These are phyloP conservation scores for Simmondsia chinensis DNA, from an alignment of 148 eudicot genomes.

Conservation along the genomic window DNA sequence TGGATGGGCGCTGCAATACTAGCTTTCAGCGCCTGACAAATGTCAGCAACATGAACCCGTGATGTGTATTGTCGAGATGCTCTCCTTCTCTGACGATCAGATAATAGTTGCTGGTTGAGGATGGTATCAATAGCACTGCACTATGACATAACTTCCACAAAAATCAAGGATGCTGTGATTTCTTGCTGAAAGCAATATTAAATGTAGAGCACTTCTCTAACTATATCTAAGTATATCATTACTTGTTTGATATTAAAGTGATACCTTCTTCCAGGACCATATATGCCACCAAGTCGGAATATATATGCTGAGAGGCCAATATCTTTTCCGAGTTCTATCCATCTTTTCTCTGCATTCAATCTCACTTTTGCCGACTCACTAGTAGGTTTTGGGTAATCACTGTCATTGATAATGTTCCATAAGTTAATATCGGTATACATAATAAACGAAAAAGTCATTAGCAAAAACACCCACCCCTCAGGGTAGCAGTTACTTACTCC, in stretches of 20 bases:
- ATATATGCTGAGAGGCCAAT: conserved; percentile 50
- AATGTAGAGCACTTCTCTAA: background rate
- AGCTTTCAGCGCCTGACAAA: conserved; percentile 71
- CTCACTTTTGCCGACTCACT: conserved; percentile 44
- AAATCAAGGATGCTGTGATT: background rate
- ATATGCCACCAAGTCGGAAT: conserved; percentile 87
- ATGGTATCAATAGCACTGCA: conserved; percentile 83
- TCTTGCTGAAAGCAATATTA: conserved; percentile 1
- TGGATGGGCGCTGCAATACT: conserved; percentile 34
- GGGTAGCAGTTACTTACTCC: conserved; percentile 51
- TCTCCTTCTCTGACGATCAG: conserved; percentile 50
- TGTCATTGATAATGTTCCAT: conserved; percentile 13
- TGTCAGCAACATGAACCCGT: conserved; percentile 81
- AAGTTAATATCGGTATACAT: background rate
- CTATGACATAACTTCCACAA: background rate
- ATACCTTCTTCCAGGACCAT: conserved; percentile 92
- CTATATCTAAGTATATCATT: no score
- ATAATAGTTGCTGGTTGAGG: conserved; percentile 43
- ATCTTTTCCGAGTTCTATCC: conserved; percentile 63
- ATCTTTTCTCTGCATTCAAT: conserved; percentile 68
- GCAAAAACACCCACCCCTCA: conserved; percentile 5
- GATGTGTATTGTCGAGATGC: conserved; percentile 58
- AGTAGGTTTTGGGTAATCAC: conserved; percentile 41
- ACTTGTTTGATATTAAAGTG: no score
- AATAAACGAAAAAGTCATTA: background rate